Base-by-base conservation (phyloP, 805 yeast species). In the Maudiozyma bulderi region DNA sequence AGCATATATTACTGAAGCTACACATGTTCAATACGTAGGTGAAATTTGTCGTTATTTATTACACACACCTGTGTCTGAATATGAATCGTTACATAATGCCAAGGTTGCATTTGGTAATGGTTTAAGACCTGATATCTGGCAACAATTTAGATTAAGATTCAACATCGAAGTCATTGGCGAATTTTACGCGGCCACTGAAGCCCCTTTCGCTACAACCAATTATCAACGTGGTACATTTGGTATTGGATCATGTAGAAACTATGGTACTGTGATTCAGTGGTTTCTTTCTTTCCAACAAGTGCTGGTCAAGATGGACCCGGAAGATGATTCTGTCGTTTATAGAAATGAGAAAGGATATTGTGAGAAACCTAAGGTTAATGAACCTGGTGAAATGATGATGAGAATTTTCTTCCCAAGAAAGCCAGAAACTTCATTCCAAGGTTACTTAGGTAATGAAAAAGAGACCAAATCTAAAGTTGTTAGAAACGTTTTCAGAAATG, bases 181-280 rank as follows among this genome's bases (percentile, higher is more conserved):
- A 64, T 90, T 91, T 61, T 90, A 90, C 66, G 95, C 95, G 0
- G 84, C 96, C 2, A 88, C 96, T 0, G 98, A 90, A 63, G 81
- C 91, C 3, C 97, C 97, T 15, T 77, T 86, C 57, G 96, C 95
- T 1, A 77, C 90, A 14, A 88, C 95, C 1, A 82, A 81, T 59
- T 76, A 78, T 59, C 97, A 91, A 67, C 68, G 66, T 44, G 95
- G 95, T 28, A 83, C 80, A 40, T 76, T 72, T 61, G 97, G 95
- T 6, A 73, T 88, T 45, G 97, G 97, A 10, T 93, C 96, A 0
- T 84, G 95, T 61, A 78, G 95, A 57, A 83, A 80, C 61, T 86
- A 84, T 59, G 95, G 95, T 32, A 61, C 76, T 1, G 51, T 81
- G 33, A 74, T 82, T 55, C 80, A 73, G 56, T 67, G 65, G 49